Base-by-base conservation (phyloP, 805 yeast genomes). In the Metschnikowia matae region DNA sequence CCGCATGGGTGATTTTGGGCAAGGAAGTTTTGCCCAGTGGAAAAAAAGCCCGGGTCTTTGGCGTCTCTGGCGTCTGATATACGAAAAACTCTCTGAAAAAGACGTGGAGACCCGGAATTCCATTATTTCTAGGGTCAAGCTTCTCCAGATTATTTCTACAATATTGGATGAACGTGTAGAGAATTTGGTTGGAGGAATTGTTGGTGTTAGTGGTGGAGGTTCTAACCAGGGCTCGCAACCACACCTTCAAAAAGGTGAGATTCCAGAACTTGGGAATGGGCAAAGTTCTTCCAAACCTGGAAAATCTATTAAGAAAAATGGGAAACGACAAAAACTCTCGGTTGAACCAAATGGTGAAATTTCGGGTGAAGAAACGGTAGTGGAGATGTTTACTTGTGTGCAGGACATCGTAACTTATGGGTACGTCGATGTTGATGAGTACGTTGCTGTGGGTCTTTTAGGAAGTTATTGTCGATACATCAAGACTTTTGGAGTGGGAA, bases 1-100 rank as follows among this genome's bases (percentile, higher is more conserved):
- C 59, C 70, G 90, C 48, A 63, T 85, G 59, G 77, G 78, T 50
- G 87, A 82, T 49, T 74, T 73, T 42, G 62, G 65, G n/a, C 55
- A 59, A 18, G 59, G 58, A n/a, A 40, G 46, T n/a, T 72, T 71
- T 56, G 53, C 63, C 2, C 53, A 60, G 5, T 82, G 82, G 70
- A 81, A 75, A 56, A 61, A 50, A n/a, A 65, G 68, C 48, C 49
- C 60, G 1, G 58, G 62, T 1, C 65, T 79, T 1, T 86, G 92
- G 92, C 50, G 53, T 11, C 63, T 84, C 8, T 75, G 82, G 56
- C 60, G 62, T 46, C 59, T 59, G 15, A 62, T 70, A 48, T 80
- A 82, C 81, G 23, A 37, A 0, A 31, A 48, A 0, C 55, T 74
- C 21, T 56, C 60, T 6, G 48, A 54, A 2, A 56, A 60, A 14